A percentile compares a stretch with the other conserved stretches of the same genome.
These are phyloP conservation scores for Cryptococcus hybrid DNA, from an alignment of 1,284 basidiomycete species.

Conservation along the genomic window DNA sequence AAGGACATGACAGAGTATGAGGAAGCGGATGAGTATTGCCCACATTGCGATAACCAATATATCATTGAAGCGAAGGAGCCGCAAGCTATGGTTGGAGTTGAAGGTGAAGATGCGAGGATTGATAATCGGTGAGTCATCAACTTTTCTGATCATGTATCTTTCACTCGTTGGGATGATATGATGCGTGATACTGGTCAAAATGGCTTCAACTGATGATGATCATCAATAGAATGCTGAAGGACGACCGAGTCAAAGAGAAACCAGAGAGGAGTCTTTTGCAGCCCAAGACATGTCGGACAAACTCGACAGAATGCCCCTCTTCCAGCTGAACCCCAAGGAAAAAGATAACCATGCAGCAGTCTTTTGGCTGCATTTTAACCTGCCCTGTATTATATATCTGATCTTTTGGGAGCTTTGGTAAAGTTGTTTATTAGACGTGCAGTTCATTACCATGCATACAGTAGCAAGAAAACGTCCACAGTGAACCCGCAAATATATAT, in stretches of 20 bases:
- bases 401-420: background rate
- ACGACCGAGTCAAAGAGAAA: slow-evolving; percentile 62
- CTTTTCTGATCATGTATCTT: no score
- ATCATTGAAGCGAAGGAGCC: slow-evolving; percentile 93
- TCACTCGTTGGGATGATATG: background rate
- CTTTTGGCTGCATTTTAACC: background rate
- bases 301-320: slow-evolving; percentile 28
- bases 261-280: slow-evolving; percentile 55
- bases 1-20: slow-evolving; percentile 91
- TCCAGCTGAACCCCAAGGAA: background rate
- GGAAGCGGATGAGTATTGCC: slow-evolving; percentile 96
- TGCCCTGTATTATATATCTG: no score
- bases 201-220: background rate
- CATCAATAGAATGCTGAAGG: slow-evolving; percentile 62
- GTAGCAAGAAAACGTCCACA: background rate
- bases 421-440: background rate
- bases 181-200: background rate
- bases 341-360: background rate
- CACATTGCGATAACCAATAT: slow-evolving; percentile 97
- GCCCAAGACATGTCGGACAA: slow-evolving; percentile 43
- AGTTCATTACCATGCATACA: background rate
- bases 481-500: no score
- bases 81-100: slow-evolving; percentile 76
- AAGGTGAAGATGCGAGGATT: slow-evolving; percentile 84
- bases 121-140: slow-evolving; percentile 67